These are phyloP conservation scores for Evernia prunastri DNA, from an alignment of 495 filamentous ascomycete genomes.

Conservation along the genomic window DNA sequence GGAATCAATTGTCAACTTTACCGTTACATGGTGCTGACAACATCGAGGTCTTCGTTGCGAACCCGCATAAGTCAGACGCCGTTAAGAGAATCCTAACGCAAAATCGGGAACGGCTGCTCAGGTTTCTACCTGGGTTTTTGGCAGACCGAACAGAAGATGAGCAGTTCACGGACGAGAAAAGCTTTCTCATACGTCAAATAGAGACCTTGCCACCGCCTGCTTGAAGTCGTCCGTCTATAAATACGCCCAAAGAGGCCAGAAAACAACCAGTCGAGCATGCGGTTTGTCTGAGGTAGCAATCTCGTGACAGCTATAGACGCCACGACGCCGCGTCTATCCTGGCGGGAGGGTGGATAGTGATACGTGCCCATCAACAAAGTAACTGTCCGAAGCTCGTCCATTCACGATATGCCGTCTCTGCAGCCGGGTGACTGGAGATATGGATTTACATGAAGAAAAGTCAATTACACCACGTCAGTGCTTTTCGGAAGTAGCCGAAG, in stretches of 20 bases:
- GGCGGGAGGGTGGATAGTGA: background rate
- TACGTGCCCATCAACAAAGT: background rate
- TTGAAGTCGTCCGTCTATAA: background rate
- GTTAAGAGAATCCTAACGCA: constrained; percentile 94
- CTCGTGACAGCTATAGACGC: background rate
- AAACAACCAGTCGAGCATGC: background rate
- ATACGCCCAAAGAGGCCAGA: background rate
- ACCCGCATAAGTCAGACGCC: constrained; percentile 87
- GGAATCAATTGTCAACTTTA: background rate
- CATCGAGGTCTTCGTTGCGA: constrained; percentile 85
- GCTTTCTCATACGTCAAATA: constrained; percentile 93
- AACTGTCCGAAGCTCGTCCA: background rate
- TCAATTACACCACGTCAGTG: background rate
- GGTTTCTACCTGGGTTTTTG: constrained; percentile 83
- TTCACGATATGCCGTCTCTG: background rate
- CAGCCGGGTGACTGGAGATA: background rate
- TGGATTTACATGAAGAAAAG: background rate
- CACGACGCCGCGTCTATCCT: background rate
- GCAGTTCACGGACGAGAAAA: constrained; percentile 96
- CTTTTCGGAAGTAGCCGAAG: background rate
- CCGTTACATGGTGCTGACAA: background rate
- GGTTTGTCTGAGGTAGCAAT: background rate
- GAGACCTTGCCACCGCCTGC: constrained; percentile 31
- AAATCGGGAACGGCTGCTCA: constrained; percentile 84
- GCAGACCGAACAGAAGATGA: constrained; percentile 96